Conservation (phyloP, 352 stramenopile genomes). For the Phytophthora litchii region DNA sequence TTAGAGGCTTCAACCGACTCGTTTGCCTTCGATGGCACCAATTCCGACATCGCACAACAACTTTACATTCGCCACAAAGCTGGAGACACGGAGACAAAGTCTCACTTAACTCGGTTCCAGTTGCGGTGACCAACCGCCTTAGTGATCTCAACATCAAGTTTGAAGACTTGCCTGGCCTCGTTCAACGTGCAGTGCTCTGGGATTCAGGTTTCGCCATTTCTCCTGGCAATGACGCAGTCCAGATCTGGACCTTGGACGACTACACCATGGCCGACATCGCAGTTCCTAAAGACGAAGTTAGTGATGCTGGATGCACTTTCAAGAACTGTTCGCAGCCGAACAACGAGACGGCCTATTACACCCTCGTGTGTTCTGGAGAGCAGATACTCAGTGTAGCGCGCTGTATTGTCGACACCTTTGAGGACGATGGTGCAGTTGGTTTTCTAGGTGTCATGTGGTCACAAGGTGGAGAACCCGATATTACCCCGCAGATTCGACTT, state of each 20-base stretch:
- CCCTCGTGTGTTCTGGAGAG: slow-evolving; percentile 27
- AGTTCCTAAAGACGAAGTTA: slow-evolving; percentile 19
- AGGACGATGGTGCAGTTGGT: background rate
- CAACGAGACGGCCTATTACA: slow-evolving; percentile 12
- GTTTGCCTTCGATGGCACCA: slow-evolving; percentile 39
- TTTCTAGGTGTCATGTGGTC: slow-evolving; percentile 36
- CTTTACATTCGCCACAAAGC: slow-evolving; percentile 33
- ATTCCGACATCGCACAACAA: slow-evolving; percentile 43
- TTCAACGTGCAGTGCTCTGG: slow-evolving; percentile 46
- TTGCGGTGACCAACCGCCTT: slow-evolving; percentile 11
- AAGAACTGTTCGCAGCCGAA: slow-evolving; percentile 37
- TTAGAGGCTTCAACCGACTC: slow-evolving; percentile 7
- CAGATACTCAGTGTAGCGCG: slow-evolving; percentile 41
- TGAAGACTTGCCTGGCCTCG: slow-evolving; percentile 25
- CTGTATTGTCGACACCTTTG: slow-evolving; percentile 36
- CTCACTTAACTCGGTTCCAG: slow-evolving; percentile 12
- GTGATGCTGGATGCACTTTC: slow-evolving; percentile 17
- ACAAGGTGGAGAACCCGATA: slow-evolving; percentile 24
- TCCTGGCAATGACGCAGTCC: slow-evolving; percentile 14
- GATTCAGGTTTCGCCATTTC: slow-evolving; percentile 40
- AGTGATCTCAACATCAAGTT: slow-evolving; percentile 14
- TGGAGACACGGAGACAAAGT: slow-evolving; percentile 14
- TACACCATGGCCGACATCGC: slow-evolving; percentile 37
- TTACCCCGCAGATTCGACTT: slow-evolving; percentile 28
- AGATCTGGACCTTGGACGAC: slow-evolving; percentile 25